phyloP scores from a whole-genome alignment of 2,329 filamentous ascomycete genomes.

The Microsporum audouinii region DNA sequence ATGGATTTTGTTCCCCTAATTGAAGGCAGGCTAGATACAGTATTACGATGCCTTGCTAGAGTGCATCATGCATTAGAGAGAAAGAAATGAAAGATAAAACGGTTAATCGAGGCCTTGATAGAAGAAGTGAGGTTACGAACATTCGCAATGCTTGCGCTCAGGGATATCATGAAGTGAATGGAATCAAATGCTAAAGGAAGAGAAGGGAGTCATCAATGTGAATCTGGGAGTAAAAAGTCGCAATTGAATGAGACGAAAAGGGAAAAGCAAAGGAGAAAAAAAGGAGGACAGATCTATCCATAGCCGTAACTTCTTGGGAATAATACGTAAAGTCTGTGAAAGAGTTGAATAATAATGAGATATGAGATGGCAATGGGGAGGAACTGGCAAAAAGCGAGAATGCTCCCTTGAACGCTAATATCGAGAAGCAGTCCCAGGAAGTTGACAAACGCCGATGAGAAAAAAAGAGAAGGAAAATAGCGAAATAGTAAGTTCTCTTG shows the following conservation, averaged over 20 bases:
- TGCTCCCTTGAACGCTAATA: neutral
- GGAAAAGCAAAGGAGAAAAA: neutral
- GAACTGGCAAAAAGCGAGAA: neutral
- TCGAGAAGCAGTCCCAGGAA: neutral
- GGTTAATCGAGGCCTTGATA: neutral
- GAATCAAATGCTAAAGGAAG: neutral
- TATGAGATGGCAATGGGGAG: neutral
- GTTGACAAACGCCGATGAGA: neutral
- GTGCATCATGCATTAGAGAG: neutral
- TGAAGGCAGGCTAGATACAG: neutral
- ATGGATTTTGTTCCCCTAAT: neutral
- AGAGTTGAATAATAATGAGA: neutral
- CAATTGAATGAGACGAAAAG: neutral
- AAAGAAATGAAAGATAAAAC: neutral
- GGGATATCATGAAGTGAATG: neutral
- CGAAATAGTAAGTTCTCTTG: neutral
- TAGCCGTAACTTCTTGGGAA: neutral
- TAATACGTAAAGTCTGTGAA: neutral
- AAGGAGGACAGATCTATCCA: constrained; percentile 4
- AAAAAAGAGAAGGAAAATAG: neutral
- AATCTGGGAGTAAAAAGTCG: neutral
- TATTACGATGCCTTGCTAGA: neutral
- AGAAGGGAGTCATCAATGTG: neutral
- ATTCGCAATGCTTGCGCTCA: neutral
- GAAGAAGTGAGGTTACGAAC: neutral